Conservation (phyloP, 495 filamentous ascomycete genomes). For the Daldinia loculata region DNA sequence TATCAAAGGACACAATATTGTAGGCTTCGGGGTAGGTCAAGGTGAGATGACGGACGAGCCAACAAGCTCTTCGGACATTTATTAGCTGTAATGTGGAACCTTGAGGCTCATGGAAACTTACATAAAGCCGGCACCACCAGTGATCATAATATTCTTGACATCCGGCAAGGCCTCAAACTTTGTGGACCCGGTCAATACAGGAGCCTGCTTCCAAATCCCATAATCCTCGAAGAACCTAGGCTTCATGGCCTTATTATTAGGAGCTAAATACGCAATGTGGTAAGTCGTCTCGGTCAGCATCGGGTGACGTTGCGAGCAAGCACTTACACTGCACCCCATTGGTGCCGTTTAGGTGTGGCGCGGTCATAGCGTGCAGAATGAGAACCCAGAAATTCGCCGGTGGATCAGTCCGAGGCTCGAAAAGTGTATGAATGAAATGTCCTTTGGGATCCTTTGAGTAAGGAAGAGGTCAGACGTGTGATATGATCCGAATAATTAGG, state of each 20-base stretch:
- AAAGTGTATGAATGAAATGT: conserved; percentile 5
- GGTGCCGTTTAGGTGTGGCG: conserved; percentile 39
- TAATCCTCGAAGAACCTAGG: conserved; percentile 59
- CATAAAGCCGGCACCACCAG: conserved; percentile 79
- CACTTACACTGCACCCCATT: conserved; percentile 44
- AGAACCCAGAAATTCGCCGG: conserved; percentile 18
- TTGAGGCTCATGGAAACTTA: conserved; percentile 47
- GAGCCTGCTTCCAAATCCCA: conserved; percentile 71
- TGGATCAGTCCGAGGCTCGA: conserved; percentile 13
- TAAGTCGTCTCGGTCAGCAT: conserved; percentile 15
- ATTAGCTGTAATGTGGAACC: conserved; percentile 21
- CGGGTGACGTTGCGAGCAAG: conserved; percentile 2
- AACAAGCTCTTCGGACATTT: conserved; percentile 61
- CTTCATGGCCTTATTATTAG: conserved; percentile 24
- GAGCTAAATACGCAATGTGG: conserved; percentile 18
- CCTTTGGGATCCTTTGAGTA: background rate
- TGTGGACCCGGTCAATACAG: conserved; percentile 68
- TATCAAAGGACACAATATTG: conserved; percentile 79
- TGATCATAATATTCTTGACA: conserved; percentile 76
- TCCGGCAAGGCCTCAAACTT: conserved; percentile 68
- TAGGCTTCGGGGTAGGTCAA: conserved; percentile 72
- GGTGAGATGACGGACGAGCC: conserved; percentile 75
- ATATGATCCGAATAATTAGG: conserved; percentile 22
- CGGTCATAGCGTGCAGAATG: conserved; percentile 35
- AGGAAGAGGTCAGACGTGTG: conserved; percentile 4